phyloP scores from a whole-genome alignment of 2,329 filamentous ascomycete species.

The Fusarium longipes region DNA sequence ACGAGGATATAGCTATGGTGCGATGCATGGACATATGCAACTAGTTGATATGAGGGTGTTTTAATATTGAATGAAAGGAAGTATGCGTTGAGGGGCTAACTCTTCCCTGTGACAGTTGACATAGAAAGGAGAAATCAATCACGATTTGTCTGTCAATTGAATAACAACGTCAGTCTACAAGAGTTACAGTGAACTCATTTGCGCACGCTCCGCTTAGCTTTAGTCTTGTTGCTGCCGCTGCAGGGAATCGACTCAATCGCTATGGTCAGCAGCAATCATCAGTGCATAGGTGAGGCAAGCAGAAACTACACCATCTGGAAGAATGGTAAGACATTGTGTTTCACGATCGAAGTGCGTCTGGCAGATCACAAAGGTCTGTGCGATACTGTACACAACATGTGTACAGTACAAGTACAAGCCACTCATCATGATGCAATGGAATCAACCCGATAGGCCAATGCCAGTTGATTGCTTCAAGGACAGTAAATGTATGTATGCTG shows the following conservation, averaged over 20 bases:
- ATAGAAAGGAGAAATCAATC: neutral
- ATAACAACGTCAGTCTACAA: neutral
- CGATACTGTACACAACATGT: neutral
- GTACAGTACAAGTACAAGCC: neutral
- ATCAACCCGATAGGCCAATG: constrained; percentile 19
- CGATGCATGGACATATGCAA: neutral
- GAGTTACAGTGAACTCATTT: neutral
- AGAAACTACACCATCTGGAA: neutral
- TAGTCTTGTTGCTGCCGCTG: neutral
- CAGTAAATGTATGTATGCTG: neutral
- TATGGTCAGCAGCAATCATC: neutral
- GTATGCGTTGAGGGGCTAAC: too few species aligned
- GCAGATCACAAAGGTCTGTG: constrained; percentile 5
- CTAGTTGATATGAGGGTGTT: neutral
- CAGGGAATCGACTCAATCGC: neutral
- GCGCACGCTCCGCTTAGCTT: neutral
- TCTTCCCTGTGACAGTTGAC: neutral
- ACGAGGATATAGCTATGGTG: constrained; percentile 1
- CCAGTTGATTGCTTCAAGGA: neutral
- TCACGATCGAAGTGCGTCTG: constrained; percentile 18
- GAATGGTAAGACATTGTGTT: constrained; percentile 4
- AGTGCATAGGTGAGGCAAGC: neutral
- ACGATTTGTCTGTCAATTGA: neutral
- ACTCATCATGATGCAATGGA: constrained; percentile 4
- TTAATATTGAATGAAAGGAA: neutral